Base-by-base conservation (phyloP, 148 eudicot species). In the Silene conica region DNA sequence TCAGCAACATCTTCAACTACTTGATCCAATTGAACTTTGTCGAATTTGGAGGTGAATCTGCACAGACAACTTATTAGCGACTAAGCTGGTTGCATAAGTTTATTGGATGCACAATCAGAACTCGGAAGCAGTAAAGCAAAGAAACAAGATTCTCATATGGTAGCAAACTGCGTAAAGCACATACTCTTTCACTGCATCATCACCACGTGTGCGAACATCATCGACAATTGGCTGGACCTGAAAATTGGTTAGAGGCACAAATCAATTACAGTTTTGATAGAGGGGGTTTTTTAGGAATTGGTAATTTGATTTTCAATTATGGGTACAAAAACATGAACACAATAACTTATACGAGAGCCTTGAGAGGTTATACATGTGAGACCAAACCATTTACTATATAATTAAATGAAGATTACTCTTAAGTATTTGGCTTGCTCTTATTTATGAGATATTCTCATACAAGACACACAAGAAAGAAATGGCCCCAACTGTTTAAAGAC, bases 151-250 rank as follows among this genome's bases (percentile, higher is more conserved):
- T 20, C 48, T 14, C 18, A 67, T 4, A 43, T 58, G 23, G 23
- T 14, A 64, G 10, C 73, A 70, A 75, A 52, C 20, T 3, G 61
- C 25, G 80, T 38, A 77, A 68, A 77, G 72, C 82, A 11, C 83
- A 86, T 41, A 96, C 99, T 90, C 91, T 85, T 90, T 92, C 82
- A 96, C 99, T 50, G 99, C 99, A 69, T 81, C 88, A 83, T 96
- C 99, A 23, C 99, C 99, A 77, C 91, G 89, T 68, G 69, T 59
- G 43, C 95, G 87, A 26, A 96, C 90, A 79, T 90, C 90, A 72
- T 96, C 96, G 70, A 96, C 92, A 80, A 92, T 96, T 66, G 97
- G 97, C 57, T 96, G 89, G 54, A 96, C 99, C 99, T 96, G 83
- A 38, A 74, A 65, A 76, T 38, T 38, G 43, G 43, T 38, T 7